A percentile compares a stretch with the other conserved stretches of the same genome.
These are phyloP conservation scores for Emericellopsis terricola DNA, from an alignment of 495 filamentous ascomycete genomes.

Conservation along the genomic window DNA sequence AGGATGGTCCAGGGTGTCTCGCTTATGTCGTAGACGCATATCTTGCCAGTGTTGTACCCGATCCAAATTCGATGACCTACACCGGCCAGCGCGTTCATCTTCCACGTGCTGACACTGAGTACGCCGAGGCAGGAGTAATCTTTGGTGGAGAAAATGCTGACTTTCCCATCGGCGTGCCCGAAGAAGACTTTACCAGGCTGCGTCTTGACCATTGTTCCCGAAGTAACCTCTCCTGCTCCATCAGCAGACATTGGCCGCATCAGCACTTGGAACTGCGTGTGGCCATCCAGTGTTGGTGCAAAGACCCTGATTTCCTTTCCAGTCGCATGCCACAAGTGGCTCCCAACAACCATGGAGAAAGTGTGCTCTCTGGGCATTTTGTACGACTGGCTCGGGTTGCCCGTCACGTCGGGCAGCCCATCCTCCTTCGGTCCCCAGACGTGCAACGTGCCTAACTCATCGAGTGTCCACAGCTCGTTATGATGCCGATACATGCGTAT, in stretches of 20 bases:
- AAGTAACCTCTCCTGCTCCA: conserved; percentile 68
- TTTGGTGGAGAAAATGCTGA: conserved; percentile 68
- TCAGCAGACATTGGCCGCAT: conserved; percentile 47
- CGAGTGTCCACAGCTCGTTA: conserved; percentile 86
- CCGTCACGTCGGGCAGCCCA: conserved; percentile 53
- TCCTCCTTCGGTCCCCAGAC: conserved; percentile 72
- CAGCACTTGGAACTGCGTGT: conserved; percentile 49
- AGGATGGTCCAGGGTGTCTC: conserved; percentile 70
- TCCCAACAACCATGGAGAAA: conserved; percentile 67
- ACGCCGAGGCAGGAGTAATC: conserved; percentile 59
- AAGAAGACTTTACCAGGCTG: conserved; percentile 74
- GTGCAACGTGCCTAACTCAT: conserved; percentile 74
- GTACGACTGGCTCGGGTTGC: conserved; percentile 42
- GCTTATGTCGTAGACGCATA: conserved; percentile 77
- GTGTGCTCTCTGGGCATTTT: conserved; percentile 67
- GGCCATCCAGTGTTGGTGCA: conserved; percentile 48
- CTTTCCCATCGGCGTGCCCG: conserved; percentile 84
- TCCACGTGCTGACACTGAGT: conserved; percentile 79
- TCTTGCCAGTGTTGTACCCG: conserved; percentile 87
- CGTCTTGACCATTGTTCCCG: conserved; percentile 53
- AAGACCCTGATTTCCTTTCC: conserved; percentile 83
- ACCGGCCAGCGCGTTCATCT: conserved; percentile 75
- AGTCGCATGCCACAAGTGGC: conserved; percentile 71
- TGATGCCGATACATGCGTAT: conserved; percentile 73
- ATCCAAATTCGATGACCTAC: conserved; percentile 83